Evolutionary conservation across 176 grass and related monocot species (phyloP).

Genomic region (Zoysia japonica): DNA sequence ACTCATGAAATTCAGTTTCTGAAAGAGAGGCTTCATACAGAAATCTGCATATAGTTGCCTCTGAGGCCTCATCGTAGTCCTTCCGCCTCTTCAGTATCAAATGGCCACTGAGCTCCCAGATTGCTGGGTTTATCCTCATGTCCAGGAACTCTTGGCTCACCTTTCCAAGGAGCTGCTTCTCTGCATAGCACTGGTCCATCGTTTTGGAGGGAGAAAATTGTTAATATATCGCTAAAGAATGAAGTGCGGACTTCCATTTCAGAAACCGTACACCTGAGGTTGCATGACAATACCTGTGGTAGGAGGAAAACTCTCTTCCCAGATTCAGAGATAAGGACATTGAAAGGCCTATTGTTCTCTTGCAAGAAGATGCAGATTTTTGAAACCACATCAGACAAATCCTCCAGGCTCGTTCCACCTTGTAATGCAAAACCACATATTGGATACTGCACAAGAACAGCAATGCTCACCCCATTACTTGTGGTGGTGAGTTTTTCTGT

Average conservation of each 20-base stretch:
- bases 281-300: slow-evolving; percentile 58
- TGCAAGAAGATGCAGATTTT: slow-evolving; percentile 65
- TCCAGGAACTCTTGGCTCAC: slow-evolving; percentile 69
- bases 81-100: slow-evolving; percentile 76
- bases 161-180: slow-evolving; percentile 62
- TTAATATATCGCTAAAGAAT: slow-evolving; percentile 3
- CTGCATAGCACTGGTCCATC: slow-evolving; percentile 61
- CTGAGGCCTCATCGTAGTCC: slow-evolving; percentile 67
- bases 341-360: slow-evolving; percentile 74
- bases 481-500: slow-evolving; percentile 38
- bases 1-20: slow-evolving; percentile 59
- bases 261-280: background rate
- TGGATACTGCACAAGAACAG: slow-evolving; percentile 60
- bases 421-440: slow-evolving; percentile 72
- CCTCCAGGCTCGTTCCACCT: slow-evolving; percentile 45
- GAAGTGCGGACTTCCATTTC: slow-evolving; percentile 9
- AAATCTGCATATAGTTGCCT: slow-evolving; percentile 53
- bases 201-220: slow-evolving; percentile 6
- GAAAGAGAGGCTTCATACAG: slow-evolving; percentile 65
- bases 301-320: slow-evolving; percentile 72
- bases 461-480: slow-evolving; percentile 43
- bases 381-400: slow-evolving; percentile 64
- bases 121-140: slow-evolving; percentile 76
- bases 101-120: slow-evolving; percentile 91
- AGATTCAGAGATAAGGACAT: slow-evolving; percentile 84